phyloP scores from a whole-genome alignment of 352 stramenopile species.

The Globisporangium nagaii region DNA sequence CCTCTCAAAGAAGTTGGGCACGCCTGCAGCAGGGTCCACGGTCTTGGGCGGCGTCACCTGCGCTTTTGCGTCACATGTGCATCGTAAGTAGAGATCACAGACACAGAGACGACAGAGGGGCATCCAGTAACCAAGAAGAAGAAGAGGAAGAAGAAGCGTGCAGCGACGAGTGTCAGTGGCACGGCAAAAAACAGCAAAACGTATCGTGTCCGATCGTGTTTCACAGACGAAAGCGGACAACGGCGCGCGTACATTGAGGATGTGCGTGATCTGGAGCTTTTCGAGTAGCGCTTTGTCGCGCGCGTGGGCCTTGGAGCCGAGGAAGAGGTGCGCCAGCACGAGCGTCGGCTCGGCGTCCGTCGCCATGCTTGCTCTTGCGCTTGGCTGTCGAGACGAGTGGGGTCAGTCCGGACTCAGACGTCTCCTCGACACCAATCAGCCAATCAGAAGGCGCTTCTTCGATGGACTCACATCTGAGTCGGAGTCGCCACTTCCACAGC shows the following conservation, averaged over 20 bases:
- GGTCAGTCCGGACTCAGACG: too few species aligned
- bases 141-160: too few species aligned
- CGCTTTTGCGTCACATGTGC: neutral
- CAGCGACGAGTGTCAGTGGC: neutral
- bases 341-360: constrained; percentile 37
- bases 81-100: neutral
- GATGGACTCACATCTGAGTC: too few species aligned
- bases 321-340: constrained; percentile 69
- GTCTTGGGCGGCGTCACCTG: constrained; percentile 77
- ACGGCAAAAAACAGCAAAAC: neutral
- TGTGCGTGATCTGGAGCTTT: constrained; percentile 66
- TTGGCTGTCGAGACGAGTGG: too few species aligned
- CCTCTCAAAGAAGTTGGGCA: constrained; percentile 91
- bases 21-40: constrained; percentile 75
- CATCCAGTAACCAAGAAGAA: neutral
- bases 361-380: constrained; percentile 15
- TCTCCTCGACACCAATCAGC: too few species aligned
- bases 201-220: too few species aligned
- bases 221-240: neutral
- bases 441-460: too few species aligned
- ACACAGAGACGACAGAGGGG: neutral
- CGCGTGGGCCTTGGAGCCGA: constrained; percentile 62
- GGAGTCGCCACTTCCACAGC: too few species aligned
- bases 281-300: constrained; percentile 57
- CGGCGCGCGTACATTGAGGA: constrained; percentile 59